Evolutionary conservation across 768 basidiomycete genomes (phyloP).

Genomic region (Boletus rubroflammeus): DNA sequence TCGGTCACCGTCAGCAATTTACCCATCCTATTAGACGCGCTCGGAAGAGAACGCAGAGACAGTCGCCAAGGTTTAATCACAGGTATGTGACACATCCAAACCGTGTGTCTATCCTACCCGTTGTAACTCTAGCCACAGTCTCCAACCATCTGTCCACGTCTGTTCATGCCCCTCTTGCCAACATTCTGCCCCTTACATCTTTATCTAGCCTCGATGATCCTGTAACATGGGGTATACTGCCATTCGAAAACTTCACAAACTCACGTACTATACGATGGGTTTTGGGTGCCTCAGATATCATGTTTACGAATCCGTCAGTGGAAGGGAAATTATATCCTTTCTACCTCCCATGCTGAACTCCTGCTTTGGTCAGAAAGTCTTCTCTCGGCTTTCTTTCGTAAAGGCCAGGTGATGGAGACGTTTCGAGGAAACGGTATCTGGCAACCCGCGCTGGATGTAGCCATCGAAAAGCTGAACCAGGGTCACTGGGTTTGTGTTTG

Average conservation of each 20-base stretch:
- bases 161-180: conserved; percentile 24
- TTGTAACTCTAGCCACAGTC: conserved; percentile 44
- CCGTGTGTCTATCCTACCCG: neutral
- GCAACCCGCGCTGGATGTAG: conserved; percentile 82
- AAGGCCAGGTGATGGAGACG: conserved; percentile 90
- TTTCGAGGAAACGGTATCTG: conserved; percentile 87
- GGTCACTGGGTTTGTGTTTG: conserved; percentile 75
- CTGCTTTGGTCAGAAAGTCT: conserved; percentile 48
- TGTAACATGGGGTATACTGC: conserved; percentile 83
- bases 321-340: neutral
- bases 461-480: conserved; percentile 72
- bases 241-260: conserved; percentile 54
- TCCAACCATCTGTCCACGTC: conserved; percentile 94
- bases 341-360: conserved; percentile 11
- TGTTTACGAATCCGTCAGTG: conserved; percentile 89
- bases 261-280: conserved; percentile 79
- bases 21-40: conserved; percentile 56
- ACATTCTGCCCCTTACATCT: conserved; percentile 2
- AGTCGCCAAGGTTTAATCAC: conserved; percentile 68
- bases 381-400: conserved; percentile 79
- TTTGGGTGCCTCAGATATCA: conserved; percentile 87
- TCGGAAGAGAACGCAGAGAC: conserved; percentile 45
- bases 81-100: conserved; percentile 43
- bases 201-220: conserved; percentile 72
- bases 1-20: conserved; percentile 71